Percentiles rank a stretch among this genome's conserved stretches.
Evolutionary conservation across 2,329 filamentous ascomycete species (phyloP).

Genomic region (Calonectria hongkongensis): DNA sequence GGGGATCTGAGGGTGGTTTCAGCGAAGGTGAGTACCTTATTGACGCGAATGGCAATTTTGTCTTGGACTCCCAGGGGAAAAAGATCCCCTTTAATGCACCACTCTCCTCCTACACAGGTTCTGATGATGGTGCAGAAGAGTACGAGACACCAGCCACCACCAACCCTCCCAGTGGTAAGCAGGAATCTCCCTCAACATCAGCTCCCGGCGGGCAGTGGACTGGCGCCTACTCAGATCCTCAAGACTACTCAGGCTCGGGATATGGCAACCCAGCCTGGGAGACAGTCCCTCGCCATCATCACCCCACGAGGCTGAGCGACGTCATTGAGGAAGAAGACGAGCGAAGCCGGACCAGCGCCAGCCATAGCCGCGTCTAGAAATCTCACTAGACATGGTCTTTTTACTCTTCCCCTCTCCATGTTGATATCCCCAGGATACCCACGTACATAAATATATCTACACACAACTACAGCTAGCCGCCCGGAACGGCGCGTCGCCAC

Average conservation of each 20-base stretch:
- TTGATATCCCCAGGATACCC: slow-evolving; percentile 36
- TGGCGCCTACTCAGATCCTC: slow-evolving; percentile 62
- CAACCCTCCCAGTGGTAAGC: slow-evolving; percentile 60
- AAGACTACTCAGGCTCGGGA: slow-evolving; percentile 80
- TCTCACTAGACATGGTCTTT: slow-evolving; percentile 41
- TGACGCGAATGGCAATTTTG: slow-evolving; percentile 76
- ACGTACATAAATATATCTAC: slow-evolving; percentile 44
- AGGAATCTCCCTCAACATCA: slow-evolving; percentile 57
- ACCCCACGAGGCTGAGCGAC: slow-evolving; percentile 91
- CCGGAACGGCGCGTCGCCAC: slow-evolving; percentile 28
- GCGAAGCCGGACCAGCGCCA: slow-evolving; percentile 83
- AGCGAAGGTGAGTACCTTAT: slow-evolving; percentile 84
- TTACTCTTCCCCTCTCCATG: slow-evolving; percentile 4
- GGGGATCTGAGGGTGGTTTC: slow-evolving; percentile 76
- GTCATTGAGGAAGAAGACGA: slow-evolving; percentile 92
- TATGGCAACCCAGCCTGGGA: slow-evolving; percentile 85
- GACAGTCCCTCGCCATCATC: slow-evolving; percentile 84
- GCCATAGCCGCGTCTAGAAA: slow-evolving; percentile 71
- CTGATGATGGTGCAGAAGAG: slow-evolving; percentile 74
- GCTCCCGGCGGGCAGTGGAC: slow-evolving; percentile 63
- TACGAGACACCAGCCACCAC: slow-evolving; percentile 73
- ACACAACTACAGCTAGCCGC: slow-evolving; percentile 40
- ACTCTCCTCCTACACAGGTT: slow-evolving; percentile 66
- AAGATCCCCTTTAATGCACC: slow-evolving; percentile 72
- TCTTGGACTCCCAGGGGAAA: slow-evolving; percentile 76